Base-by-base conservation (phyloP, 1,284 basidiomycete species). In the Prillingera fragicola region DNA sequence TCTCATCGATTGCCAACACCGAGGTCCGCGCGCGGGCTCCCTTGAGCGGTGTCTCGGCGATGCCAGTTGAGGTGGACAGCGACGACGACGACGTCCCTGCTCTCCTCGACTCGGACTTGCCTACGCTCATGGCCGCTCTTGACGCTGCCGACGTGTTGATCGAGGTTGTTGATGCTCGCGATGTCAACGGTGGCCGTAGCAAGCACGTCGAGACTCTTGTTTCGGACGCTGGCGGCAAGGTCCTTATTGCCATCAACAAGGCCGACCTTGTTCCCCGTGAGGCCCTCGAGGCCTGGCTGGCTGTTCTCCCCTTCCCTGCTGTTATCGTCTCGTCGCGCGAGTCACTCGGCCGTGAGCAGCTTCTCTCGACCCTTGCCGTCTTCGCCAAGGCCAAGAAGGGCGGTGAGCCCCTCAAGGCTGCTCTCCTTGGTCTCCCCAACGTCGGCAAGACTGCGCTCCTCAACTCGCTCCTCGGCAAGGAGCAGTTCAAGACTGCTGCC, bases 181-280 rank as follows among this genome's bases (percentile, higher is more conserved):
- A 94, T 66, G 87, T 90, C 1, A 63, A 81, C 18, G 75, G 84
- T 8, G 83, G 78, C 60, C 74, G 85, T 48, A 85, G 82, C 58
- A 66, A 69, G 18, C 75, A 78, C 43, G 56, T 90, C 41, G 86
- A 90, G 69, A 72, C 79, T 38, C 63, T 82, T 35, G 74, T 78
- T 19, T 57, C 56, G 36, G 63, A 67, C 29, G 56, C 62, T 13
- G 61, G 55, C 8, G 66, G 67, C 15, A 58, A 58, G 39, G 58
- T 85, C n/a, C 63, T 84, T 17, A 71, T 90, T 13, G 76, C 94
- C 10, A 65, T 95, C 40, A 94, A 86, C 71, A 95, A 95, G 75
- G 84, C 85, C 55, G 89, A 95, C 67, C 75, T 83, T 13, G 86
- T 87, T 38, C 90, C 94, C 14, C 79, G 82, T 28, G 87, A 92